Percentiles rank a stretch among this genome's conserved stretches.
Conservation (phyloP, 179 eudicot species). For the Patellifolia procumbens region DNA sequence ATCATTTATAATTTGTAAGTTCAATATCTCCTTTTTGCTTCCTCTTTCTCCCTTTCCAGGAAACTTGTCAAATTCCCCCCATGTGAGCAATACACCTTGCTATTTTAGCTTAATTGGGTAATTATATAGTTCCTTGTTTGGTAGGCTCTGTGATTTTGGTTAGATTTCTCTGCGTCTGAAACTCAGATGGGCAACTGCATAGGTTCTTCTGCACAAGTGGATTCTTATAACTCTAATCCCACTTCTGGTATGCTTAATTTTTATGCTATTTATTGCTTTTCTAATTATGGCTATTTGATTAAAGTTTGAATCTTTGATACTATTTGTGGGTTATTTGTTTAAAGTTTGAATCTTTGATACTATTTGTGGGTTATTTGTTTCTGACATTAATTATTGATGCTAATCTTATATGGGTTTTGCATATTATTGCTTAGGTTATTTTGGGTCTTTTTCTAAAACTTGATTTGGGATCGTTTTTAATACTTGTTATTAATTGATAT, state of each 20-base stretch:
- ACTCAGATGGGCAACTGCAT: conserved; percentile 59
- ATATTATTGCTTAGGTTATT: background rate
- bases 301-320: conserved; percentile 12
- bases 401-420: background rate
- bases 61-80: conserved; percentile 7
- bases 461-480: background rate
- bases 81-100: background rate
- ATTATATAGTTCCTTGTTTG: conserved; percentile 1
- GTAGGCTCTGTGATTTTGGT: background rate
- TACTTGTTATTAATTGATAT: too few relatives aligned
- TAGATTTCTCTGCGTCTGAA: background rate
- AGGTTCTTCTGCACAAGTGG: conserved; percentile 59
- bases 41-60: background rate
- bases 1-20: background rate
- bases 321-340: conserved; percentile 13
- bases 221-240: conserved; percentile 38
- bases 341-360: conserved; percentile 14
- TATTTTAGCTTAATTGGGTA: background rate
- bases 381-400: conserved; percentile 4
- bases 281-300: conserved; percentile 11
- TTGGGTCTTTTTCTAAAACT: background rate
- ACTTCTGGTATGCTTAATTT: conserved; percentile 40
- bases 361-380: conserved; percentile 12
- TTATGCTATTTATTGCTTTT: conserved; percentile 8
- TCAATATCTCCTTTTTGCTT: background rate